Evolutionary conservation across 2,329 filamentous ascomycete species (phyloP).

Genomic region (Penicillium brasilianum): DNA sequence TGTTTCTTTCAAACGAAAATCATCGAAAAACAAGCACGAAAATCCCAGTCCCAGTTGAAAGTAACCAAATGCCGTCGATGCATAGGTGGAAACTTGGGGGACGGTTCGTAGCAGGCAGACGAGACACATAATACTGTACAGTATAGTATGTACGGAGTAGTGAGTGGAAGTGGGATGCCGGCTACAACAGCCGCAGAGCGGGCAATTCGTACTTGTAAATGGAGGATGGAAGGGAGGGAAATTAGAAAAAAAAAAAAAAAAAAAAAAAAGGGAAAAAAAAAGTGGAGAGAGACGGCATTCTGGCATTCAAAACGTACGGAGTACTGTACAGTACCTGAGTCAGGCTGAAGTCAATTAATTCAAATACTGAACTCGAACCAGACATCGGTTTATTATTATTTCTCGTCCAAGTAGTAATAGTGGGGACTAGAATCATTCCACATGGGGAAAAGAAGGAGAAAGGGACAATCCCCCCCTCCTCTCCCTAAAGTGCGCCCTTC

Average conservation of each 20-base stretch:
- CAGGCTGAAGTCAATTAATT: constrained; percentile 30
- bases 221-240: constrained; percentile 2
- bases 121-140: too few relatives aligned
- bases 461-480: neutral
- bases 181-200: constrained; percentile 20
- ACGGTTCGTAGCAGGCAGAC: neutral
- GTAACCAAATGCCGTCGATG: constrained; percentile 4
- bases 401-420: constrained; percentile 9
- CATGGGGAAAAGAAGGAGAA: constrained; percentile 1
- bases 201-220: constrained; percentile 10
- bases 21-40: neutral
- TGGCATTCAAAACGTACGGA: constrained; percentile 18
- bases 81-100: constrained; percentile 13
- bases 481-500: too few relatives aligned
- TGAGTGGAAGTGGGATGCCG: constrained; percentile 14
- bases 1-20: too few relatives aligned
- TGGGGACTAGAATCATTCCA: constrained; percentile 5
- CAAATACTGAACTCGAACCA: constrained; percentile 23
- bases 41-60: neutral
- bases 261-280: neutral
- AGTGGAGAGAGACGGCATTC: constrained; percentile 24
- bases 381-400: constrained; percentile 11
- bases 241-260: neutral
- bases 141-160: too few relatives aligned
- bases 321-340: constrained; percentile 26